Base-by-base conservation (phyloP, 2,329 filamentous ascomycete species). In the Helicocarpus griseus region DNA sequence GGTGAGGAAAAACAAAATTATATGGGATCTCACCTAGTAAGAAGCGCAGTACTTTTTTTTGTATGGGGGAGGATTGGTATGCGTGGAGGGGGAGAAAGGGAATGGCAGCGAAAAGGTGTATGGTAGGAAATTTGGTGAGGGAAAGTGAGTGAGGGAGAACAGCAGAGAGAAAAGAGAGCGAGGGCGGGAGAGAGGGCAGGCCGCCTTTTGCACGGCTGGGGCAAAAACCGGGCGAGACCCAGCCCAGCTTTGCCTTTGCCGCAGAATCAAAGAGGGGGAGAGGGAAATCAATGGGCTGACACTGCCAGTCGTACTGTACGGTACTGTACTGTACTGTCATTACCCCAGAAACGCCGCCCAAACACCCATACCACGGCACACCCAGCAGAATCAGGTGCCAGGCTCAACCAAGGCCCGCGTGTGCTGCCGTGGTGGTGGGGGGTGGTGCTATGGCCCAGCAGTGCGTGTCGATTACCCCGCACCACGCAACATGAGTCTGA, bases 31-130 rank as follows among this genome's bases (percentile, higher is more conserved):
- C 60, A 68, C 65, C 63, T 59, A 61, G 58, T 58, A 60, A 62
- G 61, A 63, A 56, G 52, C 64, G 61, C 58, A 64, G 64, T 67
- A 69, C 64, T 60, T 61, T 31, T 64, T 69, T 61, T 65, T 67
- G 66, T 64, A 65, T 66, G 65, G 63, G 63, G 54, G 55, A 44
- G 53, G 56, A 45, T 56, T 54, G 54, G 56, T 52, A 55, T 43
- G 57, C 56, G 55, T 59, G 58, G 56, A 57, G 52, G 56, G 59
- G 56, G 59, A 60, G 43, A 59, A 61, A 63, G 63, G 29, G n/a
- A 61, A 61, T 51, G 54, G 56, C 46, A 54, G 62, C 58, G 58
- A 58, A 53, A 54, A 59, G 56, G 61, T 66, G 64, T 68, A 66
- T 67, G 66, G 64, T 61, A 58, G 58, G 13, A 52, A 50, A 58